Conservation (phyloP, 148 eudicot genomes). For the Fagopyrum esculentum region DNA sequence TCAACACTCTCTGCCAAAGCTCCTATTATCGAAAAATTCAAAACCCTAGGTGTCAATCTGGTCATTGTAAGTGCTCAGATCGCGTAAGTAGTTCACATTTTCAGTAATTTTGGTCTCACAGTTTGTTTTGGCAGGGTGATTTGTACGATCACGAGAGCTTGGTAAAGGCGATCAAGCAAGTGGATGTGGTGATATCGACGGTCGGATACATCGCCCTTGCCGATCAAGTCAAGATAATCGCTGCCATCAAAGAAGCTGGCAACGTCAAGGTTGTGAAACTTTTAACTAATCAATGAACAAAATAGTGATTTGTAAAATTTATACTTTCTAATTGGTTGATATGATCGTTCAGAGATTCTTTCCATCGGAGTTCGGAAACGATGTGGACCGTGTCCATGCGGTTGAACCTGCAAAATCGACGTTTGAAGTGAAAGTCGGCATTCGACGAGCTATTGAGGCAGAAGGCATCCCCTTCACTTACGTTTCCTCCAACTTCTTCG, state of each 20-base stretch:
- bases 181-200: slow-evolving; percentile 65
- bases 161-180: slow-evolving; percentile 63
- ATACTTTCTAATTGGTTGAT: neutral
- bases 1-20: slow-evolving; percentile 41
- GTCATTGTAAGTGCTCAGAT: slow-evolving; percentile 26
- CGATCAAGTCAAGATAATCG: slow-evolving; percentile 62
- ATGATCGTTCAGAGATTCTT: slow-evolving; percentile 41
- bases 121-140: slow-evolving; percentile 31
- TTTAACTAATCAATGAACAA: neutral
- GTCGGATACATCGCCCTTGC: slow-evolving; percentile 34
- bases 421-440: slow-evolving; percentile 26
- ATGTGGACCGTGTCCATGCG: slow-evolving; percentile 48
- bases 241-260: slow-evolving; percentile 72
- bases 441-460: slow-evolving; percentile 48
- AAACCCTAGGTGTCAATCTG: slow-evolving; percentile 40
- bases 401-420: slow-evolving; percentile 50
- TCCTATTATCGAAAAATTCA: slow-evolving; percentile 37
- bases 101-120: neutral
- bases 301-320: neutral
- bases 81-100: neutral
- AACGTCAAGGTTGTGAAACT: slow-evolving; percentile 46
- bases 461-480: slow-evolving; percentile 55
- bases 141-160: slow-evolving; percentile 51
- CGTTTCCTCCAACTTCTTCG: slow-evolving; percentile 43
- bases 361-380: slow-evolving; percentile 65